These are phyloP conservation scores for Straminergon stramineum DNA, from an alignment of 225 moss, liverwort and hornwort species.

Conservation along the genomic window DNA sequence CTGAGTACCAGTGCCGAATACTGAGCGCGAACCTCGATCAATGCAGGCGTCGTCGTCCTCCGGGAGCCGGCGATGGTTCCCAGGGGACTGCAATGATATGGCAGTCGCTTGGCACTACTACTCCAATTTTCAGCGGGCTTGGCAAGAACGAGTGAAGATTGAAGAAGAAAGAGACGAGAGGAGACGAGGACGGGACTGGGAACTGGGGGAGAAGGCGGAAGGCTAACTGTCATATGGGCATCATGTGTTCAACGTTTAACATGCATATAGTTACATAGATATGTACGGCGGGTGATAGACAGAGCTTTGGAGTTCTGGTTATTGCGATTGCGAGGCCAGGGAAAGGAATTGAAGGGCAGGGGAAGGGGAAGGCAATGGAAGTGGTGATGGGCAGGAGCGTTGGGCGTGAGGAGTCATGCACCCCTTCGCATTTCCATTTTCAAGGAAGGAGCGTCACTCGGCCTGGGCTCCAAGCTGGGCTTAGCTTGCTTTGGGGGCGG, in stretches of 20 bases:
- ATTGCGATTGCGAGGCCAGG: not conserved
- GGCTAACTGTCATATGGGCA: not conserved
- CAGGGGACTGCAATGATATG: not conserved
- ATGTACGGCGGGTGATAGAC: not conserved
- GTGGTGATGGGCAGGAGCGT: not conserved
- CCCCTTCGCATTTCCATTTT: slow-evolving; percentile 32
- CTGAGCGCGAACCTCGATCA: not conserved
- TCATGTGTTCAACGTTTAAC: not conserved
- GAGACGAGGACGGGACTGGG: not conserved
- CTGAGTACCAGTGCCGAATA: not conserved
- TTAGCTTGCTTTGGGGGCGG: no score
- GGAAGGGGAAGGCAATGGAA: not conserved
- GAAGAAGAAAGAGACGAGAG: not conserved
- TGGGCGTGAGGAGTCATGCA: slow-evolving; percentile 31
- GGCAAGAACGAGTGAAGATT: not conserved
- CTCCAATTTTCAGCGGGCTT: not conserved
- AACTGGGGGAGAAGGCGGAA: not conserved
- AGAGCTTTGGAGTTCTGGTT: not conserved
- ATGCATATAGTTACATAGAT: not conserved
- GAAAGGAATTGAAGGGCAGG: not conserved
- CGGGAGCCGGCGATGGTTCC: not conserved
- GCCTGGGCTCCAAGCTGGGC: not conserved
- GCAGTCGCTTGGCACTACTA: not conserved
- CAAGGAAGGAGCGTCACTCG: not conserved
- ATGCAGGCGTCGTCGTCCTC: not conserved